phyloP scores from a whole-genome alignment of 306 rosid species.

The Cucumis hystrix region DNA sequence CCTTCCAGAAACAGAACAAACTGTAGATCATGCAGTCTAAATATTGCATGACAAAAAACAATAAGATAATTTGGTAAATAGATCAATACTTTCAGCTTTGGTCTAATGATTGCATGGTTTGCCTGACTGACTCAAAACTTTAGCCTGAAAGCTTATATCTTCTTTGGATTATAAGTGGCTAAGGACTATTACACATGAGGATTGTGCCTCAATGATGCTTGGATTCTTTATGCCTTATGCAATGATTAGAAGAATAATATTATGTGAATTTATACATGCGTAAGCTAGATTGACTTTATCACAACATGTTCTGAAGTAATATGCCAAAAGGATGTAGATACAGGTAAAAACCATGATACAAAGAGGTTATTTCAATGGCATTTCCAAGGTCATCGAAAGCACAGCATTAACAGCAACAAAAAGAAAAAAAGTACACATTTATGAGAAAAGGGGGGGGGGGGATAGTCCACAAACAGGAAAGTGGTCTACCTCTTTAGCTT shows the following conservation, averaged over 20 bases:
- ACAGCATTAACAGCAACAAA: neutral
- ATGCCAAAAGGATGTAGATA: neutral
- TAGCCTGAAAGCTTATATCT: neutral
- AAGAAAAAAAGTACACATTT: neutral
- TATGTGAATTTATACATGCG: too few relatives aligned
- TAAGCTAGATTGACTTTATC: neutral
- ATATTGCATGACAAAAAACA: neutral
- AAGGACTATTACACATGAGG: neutral
- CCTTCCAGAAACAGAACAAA: neutral
- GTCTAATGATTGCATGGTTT: neutral
- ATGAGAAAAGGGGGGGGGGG: too few relatives aligned
- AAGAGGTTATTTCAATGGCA: neutral
- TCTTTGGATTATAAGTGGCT: neutral
- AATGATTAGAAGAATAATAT: neutral
- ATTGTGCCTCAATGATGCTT: neutral
- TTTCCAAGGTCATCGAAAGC: neutral
- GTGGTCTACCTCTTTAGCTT: slow-evolving; percentile 68
- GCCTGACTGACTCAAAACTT: neutral
- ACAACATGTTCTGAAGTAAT: neutral
- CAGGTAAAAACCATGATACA: neutral
- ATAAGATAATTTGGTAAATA: neutral
- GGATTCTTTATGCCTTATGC: neutral
- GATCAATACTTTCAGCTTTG: neutral
- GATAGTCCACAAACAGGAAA: slow-evolving; percentile 2
- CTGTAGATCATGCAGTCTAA: neutral